These are phyloP conservation scores for Cytidiella melzeri DNA, from an alignment of 768 basidiomycete species.

Conservation along the genomic window DNA sequence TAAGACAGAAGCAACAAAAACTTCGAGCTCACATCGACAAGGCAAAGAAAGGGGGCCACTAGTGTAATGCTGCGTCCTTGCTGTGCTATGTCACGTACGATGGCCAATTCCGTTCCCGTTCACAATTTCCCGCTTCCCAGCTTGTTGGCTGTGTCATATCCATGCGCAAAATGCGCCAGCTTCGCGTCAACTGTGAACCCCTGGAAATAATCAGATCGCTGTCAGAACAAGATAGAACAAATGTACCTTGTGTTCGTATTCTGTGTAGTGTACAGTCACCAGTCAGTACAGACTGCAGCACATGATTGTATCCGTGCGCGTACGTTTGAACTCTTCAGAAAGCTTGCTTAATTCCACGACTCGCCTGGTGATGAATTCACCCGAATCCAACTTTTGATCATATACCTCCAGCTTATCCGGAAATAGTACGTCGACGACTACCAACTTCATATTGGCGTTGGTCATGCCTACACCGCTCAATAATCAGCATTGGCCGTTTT, in stretches of 20 bases:
- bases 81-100: neutral
- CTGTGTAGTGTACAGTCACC: slow-evolving; percentile 27
- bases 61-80: neutral
- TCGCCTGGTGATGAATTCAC: slow-evolving; percentile 75
- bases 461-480: slow-evolving; percentile 65
- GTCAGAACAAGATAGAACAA: no score
- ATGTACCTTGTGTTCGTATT: slow-evolving; percentile 59
- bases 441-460: slow-evolving; percentile 87
- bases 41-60: slow-evolving; percentile 43
- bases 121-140: slow-evolving; percentile 7
- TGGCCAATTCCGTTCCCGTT: neutral
- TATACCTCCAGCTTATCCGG: slow-evolving; percentile 64
- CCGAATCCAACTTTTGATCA: slow-evolving; percentile 71
- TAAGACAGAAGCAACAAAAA: slow-evolving; percentile 78
- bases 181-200: slow-evolving; percentile 33
- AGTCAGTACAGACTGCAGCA: neutral
- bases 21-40: slow-evolving; percentile 70
- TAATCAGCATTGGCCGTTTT: slow-evolving; percentile 1
- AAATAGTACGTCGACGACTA: slow-evolving; percentile 63
- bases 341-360: slow-evolving; percentile 67
- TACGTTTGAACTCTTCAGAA: slow-evolving; percentile 60
- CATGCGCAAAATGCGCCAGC: slow-evolving; percentile 14
- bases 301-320: slow-evolving; percentile 12
- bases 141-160: slow-evolving; percentile 11
- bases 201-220: slow-evolving; percentile 26